Evolutionary conservation across 202 grass and related monocot genomes (phyloP), one percentile per base, ranked within the genome.

Genomic region (Alloteropsis angusta): DNA sequence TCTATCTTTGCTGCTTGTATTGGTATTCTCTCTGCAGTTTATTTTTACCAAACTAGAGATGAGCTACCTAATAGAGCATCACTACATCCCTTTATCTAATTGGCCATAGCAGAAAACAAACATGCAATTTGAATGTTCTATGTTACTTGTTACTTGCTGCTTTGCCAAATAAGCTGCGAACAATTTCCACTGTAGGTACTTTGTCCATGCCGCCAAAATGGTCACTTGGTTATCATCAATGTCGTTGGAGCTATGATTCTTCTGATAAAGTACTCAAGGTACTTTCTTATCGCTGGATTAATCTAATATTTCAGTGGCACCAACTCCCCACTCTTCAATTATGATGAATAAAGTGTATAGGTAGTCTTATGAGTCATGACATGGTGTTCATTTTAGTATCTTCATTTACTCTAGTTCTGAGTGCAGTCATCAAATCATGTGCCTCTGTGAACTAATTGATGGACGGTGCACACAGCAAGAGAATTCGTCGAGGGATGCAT

Each of bases 211-310:
- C 91, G 39, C 95, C 95, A 69, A 97, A 94, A 82, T 97, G 95
- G 95, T 90, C 84, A 59, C 81, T 97, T 77, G 95, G 95, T 18
- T 97, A 97, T 82, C 95, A 97, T 86, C 95, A 97, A 81, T 97
- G 95, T 75, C 87, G 91, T 53, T 97, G 89, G 89, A 97, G 95
- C 82, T 97, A 97, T 76, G 88, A 92, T 84, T 85, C 89, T 78
- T 90, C 81, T 81, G 91, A 90, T 52, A 92, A 84, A 92, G 95
- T 97, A 74, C 80, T 87, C 18, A 82, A 97, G 95, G 95, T 94
- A 94, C 45, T 56, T 81, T 54, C 54, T 46, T 68, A 25, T 45
- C 26, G 58, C 25, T 46, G 30, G 30, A 22, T 45, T 77, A 39
- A 65, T 49, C 17, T 26, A 50, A 41, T 54, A 1, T 65, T 77